A percentile compares a stretch with the other conserved stretches of the same genome.
Evolutionary conservation across 768 basidiomycete genomes (phyloP).

Genomic region (Mycena belliarum): DNA sequence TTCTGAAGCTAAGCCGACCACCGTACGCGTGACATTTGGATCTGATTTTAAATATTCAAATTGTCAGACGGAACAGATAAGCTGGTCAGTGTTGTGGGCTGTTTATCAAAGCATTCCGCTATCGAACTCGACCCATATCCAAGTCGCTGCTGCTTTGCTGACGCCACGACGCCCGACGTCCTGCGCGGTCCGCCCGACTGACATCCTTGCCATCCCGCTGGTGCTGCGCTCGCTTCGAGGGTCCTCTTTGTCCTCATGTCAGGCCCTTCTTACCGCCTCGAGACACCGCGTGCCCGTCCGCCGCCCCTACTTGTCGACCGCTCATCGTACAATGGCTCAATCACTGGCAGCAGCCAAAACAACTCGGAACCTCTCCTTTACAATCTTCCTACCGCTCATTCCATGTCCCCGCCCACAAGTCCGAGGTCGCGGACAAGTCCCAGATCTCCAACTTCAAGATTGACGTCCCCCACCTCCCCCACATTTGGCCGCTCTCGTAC

Average conservation of each 20-base stretch:
- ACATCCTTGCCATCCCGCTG: not conserved
- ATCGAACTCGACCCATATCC: too few relatives aligned
- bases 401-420: constrained; percentile 60
- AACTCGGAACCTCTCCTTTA: constrained; percentile 71
- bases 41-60: too few relatives aligned
- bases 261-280: constrained; percentile 61
- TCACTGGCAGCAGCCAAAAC: constrained; percentile 39
- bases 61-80: too few relatives aligned
- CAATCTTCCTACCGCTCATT: constrained; percentile 64
- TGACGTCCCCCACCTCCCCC: constrained; percentile 61
- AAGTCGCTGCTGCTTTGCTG: too few relatives aligned
- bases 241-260: constrained; percentile 44
- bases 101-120: too few relatives aligned
- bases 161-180: too few relatives aligned
- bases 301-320: constrained; percentile 59
- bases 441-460: constrained; percentile 23
- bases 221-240: not conserved
- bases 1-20: too few relatives aligned
- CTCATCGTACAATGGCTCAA: constrained; percentile 42
- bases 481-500: constrained; percentile 53
- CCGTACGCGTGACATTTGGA: too few relatives aligned
- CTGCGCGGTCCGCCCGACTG: too few relatives aligned
- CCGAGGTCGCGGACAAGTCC: constrained; percentile 39
- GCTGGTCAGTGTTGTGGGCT: too few relatives aligned
- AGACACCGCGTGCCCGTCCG: constrained; percentile 64